Conservation (phyloP, 257 asterid species). For the Hygrophila difformis region DNA sequence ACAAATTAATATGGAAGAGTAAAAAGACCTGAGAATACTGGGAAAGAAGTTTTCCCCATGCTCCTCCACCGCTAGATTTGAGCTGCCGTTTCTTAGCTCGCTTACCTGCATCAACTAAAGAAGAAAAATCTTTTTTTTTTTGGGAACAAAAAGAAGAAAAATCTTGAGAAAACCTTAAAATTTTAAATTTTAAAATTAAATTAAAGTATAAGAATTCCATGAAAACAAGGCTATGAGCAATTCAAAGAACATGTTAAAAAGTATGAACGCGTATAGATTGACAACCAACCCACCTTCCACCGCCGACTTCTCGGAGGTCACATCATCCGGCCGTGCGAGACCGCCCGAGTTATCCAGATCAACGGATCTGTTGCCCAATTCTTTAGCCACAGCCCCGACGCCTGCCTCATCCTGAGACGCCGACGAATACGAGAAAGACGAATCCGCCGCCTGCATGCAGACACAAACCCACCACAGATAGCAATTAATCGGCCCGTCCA, state of each 20-base stretch:
- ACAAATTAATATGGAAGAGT: neutral
- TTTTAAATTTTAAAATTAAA: neutral
- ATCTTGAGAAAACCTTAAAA: neutral
- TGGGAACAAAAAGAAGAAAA: neutral
- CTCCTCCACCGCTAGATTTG: constrained; percentile 40
- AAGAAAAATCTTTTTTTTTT: constrained; percentile 30
- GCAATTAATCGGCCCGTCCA: neutral
- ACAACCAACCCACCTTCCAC: constrained; percentile 36
- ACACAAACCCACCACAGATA: constrained; percentile 13
- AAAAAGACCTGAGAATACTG: constrained; percentile 57
- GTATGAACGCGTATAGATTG: constrained; percentile 21
- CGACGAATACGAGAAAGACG: constrained; percentile 43
- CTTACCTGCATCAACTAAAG: constrained; percentile 34
- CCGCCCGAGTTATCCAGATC: constrained; percentile 42
- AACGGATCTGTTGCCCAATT: constrained; percentile 61
- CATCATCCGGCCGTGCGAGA: constrained; percentile 32
- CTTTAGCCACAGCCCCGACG: constrained; percentile 26
- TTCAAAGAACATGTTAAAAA: constrained; percentile 19
- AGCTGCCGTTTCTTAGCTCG: constrained; percentile 49
- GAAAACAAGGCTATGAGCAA: constrained; percentile 12
- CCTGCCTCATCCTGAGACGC: constrained; percentile 30
- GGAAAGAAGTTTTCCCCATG: constrained; percentile 89
- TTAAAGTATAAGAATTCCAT: constrained; percentile 3
- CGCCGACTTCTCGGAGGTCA: constrained; percentile 33
- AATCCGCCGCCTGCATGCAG: constrained; percentile 73